phyloP scores from a whole-genome alignment of 2,329 filamentous ascomycete species.

The Basipetospora chlamydospora region DNA sequence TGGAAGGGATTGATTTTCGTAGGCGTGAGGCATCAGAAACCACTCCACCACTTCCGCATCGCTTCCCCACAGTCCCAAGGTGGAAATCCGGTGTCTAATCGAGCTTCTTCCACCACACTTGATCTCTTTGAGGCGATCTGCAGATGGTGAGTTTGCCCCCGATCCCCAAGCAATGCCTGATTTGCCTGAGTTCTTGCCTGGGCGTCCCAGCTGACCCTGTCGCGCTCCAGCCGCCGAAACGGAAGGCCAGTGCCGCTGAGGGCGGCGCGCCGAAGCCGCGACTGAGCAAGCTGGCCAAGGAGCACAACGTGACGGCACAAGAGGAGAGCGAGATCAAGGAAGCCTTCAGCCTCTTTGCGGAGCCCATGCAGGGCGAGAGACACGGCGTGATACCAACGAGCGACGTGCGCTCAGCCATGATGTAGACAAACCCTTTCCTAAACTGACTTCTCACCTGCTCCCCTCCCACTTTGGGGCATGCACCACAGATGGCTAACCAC shows the following conservation, averaged over 20 bases:
- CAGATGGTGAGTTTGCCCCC: no score
- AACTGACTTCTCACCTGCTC: neutral
- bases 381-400: conserved; percentile 52
- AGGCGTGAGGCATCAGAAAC: no score
- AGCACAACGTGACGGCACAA: conserved; percentile 69
- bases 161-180: no score
- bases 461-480: no score
- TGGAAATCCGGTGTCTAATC: no score
- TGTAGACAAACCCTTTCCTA: conserved; percentile 31
- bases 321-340: conserved; percentile 87
- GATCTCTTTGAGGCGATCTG: no score
- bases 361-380: conserved; percentile 57
- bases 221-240: conserved; percentile 38
- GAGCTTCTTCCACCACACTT: no score
- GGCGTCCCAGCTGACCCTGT: neutral
- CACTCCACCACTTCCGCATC: no score
- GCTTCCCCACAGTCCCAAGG: no score
- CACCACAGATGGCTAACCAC: no score
- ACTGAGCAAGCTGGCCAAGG: conserved; percentile 79
- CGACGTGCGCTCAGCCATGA: conserved; percentile 57
- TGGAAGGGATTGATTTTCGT: no score
- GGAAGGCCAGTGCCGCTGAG: conserved; percentile 22
- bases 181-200: neutral
- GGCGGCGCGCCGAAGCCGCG: conserved; percentile 28
- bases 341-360: conserved; percentile 70